phyloP scores from a whole-genome alignment of 2,329 filamentous ascomycete species.

The Cryphonectria radicalis region DNA sequence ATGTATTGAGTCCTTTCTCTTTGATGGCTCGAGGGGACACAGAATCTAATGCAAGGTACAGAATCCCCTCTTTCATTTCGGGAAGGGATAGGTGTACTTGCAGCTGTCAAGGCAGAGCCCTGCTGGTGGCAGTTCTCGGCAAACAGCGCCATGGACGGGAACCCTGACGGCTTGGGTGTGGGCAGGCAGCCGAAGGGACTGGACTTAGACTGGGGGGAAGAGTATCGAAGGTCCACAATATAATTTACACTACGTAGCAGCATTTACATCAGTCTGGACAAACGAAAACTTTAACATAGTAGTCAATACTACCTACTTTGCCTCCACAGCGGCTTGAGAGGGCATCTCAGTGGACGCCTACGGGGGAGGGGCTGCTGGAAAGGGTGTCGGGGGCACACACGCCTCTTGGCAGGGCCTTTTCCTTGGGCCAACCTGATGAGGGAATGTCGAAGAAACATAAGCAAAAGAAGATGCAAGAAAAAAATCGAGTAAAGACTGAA shows the following conservation, averaged over 20 bases:
- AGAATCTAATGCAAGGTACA: slow-evolving; percentile 29
- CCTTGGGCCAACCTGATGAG: background rate
- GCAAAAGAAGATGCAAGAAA: background rate
- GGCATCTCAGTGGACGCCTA: background rate
- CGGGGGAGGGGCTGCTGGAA: background rate
- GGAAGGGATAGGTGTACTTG: slow-evolving; percentile 22
- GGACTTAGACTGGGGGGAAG: background rate
- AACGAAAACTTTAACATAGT: background rate
- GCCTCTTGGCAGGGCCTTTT: background rate
- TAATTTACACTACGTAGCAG: background rate
- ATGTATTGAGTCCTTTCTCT: background rate
- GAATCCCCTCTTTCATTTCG: slow-evolving; percentile 16
- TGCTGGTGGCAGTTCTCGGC: slow-evolving; percentile 7
- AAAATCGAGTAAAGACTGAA: background rate
- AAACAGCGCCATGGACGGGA: background rate
- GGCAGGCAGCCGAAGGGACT: background rate
- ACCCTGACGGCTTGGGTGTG: background rate
- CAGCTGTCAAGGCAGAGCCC: slow-evolving; percentile 22
- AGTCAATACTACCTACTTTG: background rate
- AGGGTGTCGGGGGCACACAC: background rate
- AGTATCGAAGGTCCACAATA: background rate
- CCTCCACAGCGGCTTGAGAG: background rate
- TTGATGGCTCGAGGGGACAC: slow-evolving; percentile 13
- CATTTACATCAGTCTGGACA: background rate
- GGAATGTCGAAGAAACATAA: background rate